Evolutionary conservation across 2,329 filamentous ascomycete genomes (phyloP).

Genomic region (Venturia asperata): DNA sequence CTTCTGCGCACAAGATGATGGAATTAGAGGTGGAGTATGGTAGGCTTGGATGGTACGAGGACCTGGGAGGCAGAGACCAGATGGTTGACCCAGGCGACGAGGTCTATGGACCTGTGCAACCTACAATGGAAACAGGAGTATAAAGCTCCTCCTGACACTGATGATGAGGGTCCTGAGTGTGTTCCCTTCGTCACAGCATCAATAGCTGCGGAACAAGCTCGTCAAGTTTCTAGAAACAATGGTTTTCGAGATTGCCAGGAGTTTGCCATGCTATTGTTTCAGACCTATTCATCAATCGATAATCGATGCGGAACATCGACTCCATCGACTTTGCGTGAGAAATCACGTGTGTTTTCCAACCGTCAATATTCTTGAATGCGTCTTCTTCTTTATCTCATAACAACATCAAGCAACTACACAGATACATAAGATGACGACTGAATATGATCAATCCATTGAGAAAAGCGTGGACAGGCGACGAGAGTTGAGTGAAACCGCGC

Average conservation of each 20-base stretch:
- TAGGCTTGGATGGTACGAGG: not conserved
- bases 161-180: not conserved
- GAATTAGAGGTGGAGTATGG: not conserved
- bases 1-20: not conserved
- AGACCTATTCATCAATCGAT: not conserved
- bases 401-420: not conserved
- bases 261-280: not conserved
- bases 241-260: not conserved
- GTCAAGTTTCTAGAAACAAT: not conserved
- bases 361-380: not conserved
- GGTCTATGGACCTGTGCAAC: not conserved
- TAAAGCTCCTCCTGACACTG: not conserved
- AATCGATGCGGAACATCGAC: too few relatives aligned
- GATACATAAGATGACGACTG: not conserved
- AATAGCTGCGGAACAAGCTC: not conserved
- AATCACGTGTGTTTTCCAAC: not conserved
- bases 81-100: not conserved
- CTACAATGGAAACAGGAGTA: not conserved
- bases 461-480: not conserved
- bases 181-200: not conserved
- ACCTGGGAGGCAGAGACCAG: not conserved
- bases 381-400: not conserved
- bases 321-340: not conserved
- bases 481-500: not conserved
- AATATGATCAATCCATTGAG: not conserved